Base-by-base conservation (phyloP, 768 basidiomycete genomes). In the Lactifluus pinguis region DNA sequence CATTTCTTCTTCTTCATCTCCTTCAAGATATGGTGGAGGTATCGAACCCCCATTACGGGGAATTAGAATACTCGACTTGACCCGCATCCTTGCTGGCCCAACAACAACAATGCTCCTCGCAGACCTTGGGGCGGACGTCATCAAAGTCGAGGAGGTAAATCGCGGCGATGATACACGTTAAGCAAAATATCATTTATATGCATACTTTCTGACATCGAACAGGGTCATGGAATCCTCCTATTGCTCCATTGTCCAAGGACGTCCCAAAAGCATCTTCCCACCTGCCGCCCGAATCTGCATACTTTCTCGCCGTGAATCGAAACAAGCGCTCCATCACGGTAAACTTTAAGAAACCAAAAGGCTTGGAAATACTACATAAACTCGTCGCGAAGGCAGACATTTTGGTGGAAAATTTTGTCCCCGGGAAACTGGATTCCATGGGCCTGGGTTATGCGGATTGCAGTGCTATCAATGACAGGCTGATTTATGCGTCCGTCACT, bases 91-190 rank as follows among this genome's bases (percentile, higher is more conserved):
- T 52, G 93, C 93, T n/a, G 93, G 92, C 0, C 93, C 93, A 36
- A 87, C 87, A 1, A 83, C 87, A n/a, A 90, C 92, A 1, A 90
- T 95, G 93, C 79, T 95, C 62, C 78, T 97, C n/a, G 93, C 86
- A 7, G 92, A 95, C 74, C 75, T 95, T 39, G 87, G 92, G 1
- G 95, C 95, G 50, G 92, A 98, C 69, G 92, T 98, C 32, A 82
- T 97, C 71, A 98, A 97, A 71, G 83, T 97, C 6, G 92, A 95
- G 70, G 88, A 92, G 69, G 76, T 82, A 55, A 76, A 79, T 48
- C 80, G 78, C 60, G 95, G 95, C 25, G 95, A 98, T 68, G 95
- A 98, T 73, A 98, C 95, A 36, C 82, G 92, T 83, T 58, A 45
- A 49, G 73, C 69, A 79, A 15, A 51, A 44, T 76, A 53, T 41